These are phyloP conservation scores for Trichophyton mentagrophytes DNA, from an alignment of 2,329 filamentous ascomycete genomes.

Conservation along the genomic window DNA sequence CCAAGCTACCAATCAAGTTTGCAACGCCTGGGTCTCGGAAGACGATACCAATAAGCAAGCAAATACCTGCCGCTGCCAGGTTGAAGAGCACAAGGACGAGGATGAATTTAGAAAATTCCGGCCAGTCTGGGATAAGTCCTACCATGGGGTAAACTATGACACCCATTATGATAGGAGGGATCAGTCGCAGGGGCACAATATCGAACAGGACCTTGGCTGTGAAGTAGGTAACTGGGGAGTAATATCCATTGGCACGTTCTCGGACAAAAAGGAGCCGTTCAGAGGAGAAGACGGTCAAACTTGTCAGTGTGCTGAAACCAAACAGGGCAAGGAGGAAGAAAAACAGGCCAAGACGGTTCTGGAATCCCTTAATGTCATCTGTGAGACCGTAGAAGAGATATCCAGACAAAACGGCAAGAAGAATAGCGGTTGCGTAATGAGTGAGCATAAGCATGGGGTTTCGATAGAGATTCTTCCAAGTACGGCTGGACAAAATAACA, in stretches of 20 bases:
- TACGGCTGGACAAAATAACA: constrained; percentile 73
- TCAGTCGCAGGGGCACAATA: constrained; percentile 82
- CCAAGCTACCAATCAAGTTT: constrained; percentile 81
- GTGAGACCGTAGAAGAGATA: constrained; percentile 94
- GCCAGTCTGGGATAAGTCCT: constrained; percentile 66
- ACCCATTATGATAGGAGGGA: constrained; percentile 90
- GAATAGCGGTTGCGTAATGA: constrained; percentile 92
- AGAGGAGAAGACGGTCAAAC: constrained; percentile 80
- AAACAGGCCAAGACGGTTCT: constrained; percentile 92
- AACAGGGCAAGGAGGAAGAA: constrained; percentile 94
- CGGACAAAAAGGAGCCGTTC: constrained; percentile 84
- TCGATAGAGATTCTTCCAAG: constrained; percentile 93
- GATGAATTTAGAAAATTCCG: constrained; percentile 83
- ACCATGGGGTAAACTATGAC: constrained; percentile 98
- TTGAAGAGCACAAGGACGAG: constrained; percentile 92
- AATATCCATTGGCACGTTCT: constrained; percentile 93
- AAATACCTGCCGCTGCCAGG: constrained; percentile 82
- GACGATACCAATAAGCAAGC: constrained; percentile 88
- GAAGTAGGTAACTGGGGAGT: constrained; percentile 87
- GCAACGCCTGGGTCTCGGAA: constrained; percentile 86
- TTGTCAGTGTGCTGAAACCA: constrained; percentile 91
- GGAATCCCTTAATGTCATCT: constrained; percentile 92
- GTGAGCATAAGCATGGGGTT: constrained; percentile 98
- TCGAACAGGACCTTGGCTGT: constrained; percentile 96
- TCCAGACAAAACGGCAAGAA: constrained; percentile 85